Evolutionary conservation across 768 basidiomycete genomes (phyloP).

Genomic region (Ramaria sp.): DNA sequence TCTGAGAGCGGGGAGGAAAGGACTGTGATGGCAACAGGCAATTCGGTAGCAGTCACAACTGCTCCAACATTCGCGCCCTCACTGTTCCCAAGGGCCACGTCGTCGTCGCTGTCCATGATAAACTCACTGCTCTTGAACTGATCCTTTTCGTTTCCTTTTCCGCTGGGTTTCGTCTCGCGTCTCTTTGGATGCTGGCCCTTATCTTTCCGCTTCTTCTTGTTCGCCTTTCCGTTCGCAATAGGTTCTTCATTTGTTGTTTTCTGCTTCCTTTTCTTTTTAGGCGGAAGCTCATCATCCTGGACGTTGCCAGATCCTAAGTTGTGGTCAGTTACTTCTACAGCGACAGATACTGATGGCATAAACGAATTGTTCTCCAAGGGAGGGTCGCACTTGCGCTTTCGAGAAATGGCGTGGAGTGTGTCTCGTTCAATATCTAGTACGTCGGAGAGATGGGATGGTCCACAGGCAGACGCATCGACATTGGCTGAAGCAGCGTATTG

Average conservation of each 20-base stretch:
- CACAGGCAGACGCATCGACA: neutral
- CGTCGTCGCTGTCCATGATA: slow-evolving; percentile 25
- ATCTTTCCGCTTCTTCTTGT: neutral
- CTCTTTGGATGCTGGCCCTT: neutral
- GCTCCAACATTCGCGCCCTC: neutral
- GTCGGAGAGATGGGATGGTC: neutral
- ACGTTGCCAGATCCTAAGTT: neutral
- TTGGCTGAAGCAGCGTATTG: too few species aligned
- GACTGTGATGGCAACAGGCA: neutral
- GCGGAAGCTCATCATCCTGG: neutral
- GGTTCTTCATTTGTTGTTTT: neutral
- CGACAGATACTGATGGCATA: neutral
- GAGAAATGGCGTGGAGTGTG: neutral
- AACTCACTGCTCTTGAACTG: slow-evolving; percentile 35
- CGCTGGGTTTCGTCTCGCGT: slow-evolving; percentile 11
- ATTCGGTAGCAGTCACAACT: neutral
- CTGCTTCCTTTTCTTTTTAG: neutral
- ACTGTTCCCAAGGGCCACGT: neutral
- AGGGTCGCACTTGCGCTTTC: neutral
- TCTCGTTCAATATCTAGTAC: neutral
- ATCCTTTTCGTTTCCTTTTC: slow-evolving; percentile 21
- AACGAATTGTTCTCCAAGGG: neutral
- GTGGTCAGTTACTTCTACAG: neutral
- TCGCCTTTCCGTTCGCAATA: neutral
- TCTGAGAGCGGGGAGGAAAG: neutral